Base-by-base conservation (phyloP, 2,329 filamentous ascomycete genomes). In the Nigrospora oryzae region DNA sequence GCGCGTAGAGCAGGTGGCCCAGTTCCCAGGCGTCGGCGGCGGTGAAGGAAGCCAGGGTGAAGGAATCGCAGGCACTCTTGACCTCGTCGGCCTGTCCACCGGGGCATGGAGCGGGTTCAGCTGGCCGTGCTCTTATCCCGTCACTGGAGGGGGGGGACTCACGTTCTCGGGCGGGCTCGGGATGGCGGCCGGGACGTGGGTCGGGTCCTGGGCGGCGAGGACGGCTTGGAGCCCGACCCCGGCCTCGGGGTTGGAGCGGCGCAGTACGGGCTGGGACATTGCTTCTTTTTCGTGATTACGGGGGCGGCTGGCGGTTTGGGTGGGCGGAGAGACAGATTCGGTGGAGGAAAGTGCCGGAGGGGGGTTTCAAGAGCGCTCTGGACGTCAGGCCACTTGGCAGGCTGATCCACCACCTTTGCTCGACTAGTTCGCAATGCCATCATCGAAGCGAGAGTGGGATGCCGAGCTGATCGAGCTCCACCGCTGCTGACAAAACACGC, bases 21-120 rank as follows among this genome's bases (percentile, higher is more conserved):
- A 87, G 73, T 32, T 75, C 70, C 69, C 78, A 84, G 42, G 83
- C 83, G 53, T 84, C 81, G 19, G 74, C 65, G 44, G 73, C 67
- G 2, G 81, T 84, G 64, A 87, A 87, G 50, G 73, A 61, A 11
- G 63, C 55, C 19, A 75, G 53, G 1, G 59, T 64, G 57, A 75
- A 68, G 6, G 67, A 68, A 53, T 73, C 65, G 36, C 65, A 63
- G 37, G 60, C 57, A n/a, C 56, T 55, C 38, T 59, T 61, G 32
- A 65, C 52, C 10, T 46, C 48, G 2, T 60, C 57, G 13, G 53
- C 48, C 61, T 63, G 36, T 34, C n/a, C 32, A 23, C 5, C 11
- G 36, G 12, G 11, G 31, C 4, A 30, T 30, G 11, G 11, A 13
- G 28, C 5, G 33, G 16, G 1, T 28, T 37, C 32, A 23, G n/a